Conservation (phyloP, 2,329 filamentous ascomycete genomes). For the Dactylellina sp. region DNA sequence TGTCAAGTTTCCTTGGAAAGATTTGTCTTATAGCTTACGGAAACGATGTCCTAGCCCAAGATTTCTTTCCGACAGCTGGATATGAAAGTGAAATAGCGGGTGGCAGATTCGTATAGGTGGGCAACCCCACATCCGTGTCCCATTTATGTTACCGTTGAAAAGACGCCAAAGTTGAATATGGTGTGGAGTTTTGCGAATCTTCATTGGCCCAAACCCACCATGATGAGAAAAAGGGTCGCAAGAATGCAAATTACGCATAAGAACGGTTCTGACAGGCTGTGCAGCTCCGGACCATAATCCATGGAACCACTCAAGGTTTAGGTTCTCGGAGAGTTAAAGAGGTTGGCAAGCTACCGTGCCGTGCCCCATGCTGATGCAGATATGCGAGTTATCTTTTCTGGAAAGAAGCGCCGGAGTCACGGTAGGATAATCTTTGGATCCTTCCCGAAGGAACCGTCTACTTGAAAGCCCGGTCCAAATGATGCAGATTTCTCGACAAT, state of each 20-base stretch:
- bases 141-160: conserved; percentile 16
- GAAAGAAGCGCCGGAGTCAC: conserved; percentile 50
- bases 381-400: conserved; percentile 56
- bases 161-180: conserved; percentile 42
- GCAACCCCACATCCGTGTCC: conserved; percentile 28
- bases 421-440: conserved; percentile 55
- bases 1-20: conserved; percentile 11
- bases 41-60: conserved; percentile 8
- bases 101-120: conserved; percentile 24
- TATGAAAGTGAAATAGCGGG: conserved; percentile 43
- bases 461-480: conserved; percentile 50
- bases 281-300: conserved; percentile 44
- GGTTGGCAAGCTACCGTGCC: conserved; percentile 50
- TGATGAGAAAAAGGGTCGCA: conserved; percentile 28
- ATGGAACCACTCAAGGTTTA: conserved; percentile 48
- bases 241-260: conserved; percentile 54
- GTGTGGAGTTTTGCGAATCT: conserved; percentile 55
- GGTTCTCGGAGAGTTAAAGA: conserved; percentile 56
- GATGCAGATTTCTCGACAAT: conserved; percentile 47
- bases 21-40: conserved; percentile 21
- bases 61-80: conserved; percentile 11
- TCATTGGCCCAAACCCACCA: conserved; percentile 48
- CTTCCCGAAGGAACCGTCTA: conserved; percentile 56
- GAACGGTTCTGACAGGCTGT: conserved; percentile 57
- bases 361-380: conserved; percentile 47